Evolutionary conservation across 2,329 filamentous ascomycete genomes (phyloP).

Genomic region (Diaporthe aspalathi): DNA sequence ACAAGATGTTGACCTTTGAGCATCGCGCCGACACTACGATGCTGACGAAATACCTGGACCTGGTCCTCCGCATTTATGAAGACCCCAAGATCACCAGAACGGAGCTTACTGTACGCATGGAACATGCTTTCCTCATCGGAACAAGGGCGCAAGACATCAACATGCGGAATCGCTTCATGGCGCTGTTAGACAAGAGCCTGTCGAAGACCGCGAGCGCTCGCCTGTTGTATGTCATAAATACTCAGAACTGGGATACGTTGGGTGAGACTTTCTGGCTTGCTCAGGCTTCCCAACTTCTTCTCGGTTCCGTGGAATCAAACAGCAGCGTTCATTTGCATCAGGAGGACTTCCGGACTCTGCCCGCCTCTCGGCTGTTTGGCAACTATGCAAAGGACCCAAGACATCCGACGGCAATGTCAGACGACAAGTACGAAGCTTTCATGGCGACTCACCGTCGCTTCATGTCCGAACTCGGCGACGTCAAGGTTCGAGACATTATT

Average conservation of each 20-base stretch:
- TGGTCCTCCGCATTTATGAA: constrained; percentile 98
- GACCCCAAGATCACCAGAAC: constrained; percentile 95
- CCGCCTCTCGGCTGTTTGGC: constrained; percentile 78
- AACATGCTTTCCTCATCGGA: constrained; percentile 97
- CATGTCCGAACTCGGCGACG: constrained; percentile 82
- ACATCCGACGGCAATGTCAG: constrained; percentile 76
- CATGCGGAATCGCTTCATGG: constrained; percentile 97
- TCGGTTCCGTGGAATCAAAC: constrained; percentile 90
- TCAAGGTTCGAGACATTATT: constrained; percentile 88
- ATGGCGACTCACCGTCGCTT: constrained; percentile 86
- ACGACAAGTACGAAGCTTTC: constrained; percentile 84
- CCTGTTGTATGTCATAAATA: constrained; percentile 86
- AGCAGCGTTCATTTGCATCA: constrained; percentile 80
- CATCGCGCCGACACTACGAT: constrained; percentile 84
- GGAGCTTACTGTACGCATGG: constrained; percentile 95
- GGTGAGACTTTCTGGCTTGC: constrained; percentile 96
- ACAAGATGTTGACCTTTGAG: constrained; percentile 98
- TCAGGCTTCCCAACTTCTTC: constrained; percentile 91
- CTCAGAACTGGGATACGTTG: constrained; percentile 97
- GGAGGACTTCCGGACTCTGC: constrained; percentile 85
- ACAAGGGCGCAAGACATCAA: constrained; percentile 93
- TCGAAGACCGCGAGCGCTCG: constrained; percentile 92
- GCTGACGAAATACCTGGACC: constrained; percentile 90
- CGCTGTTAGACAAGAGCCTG: constrained; percentile 93
- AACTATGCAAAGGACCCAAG: constrained; percentile 77